Percentiles rank a stretch among this genome's conserved stretches.
Conservation (phyloP, 164 flowering plant species). For the Vitis riparia region DNA sequence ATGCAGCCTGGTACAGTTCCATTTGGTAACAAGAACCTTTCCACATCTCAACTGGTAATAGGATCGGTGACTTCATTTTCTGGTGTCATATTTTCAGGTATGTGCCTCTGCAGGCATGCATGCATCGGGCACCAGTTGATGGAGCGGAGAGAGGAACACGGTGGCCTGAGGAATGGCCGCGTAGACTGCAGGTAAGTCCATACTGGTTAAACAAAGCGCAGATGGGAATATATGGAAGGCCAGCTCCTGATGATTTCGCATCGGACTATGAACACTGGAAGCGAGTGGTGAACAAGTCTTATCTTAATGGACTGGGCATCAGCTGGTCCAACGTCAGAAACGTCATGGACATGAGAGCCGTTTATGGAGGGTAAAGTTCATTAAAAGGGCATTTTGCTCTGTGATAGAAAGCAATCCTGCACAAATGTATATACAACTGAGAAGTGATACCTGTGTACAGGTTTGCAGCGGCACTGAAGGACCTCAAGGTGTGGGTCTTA, state of each 20-base stretch:
- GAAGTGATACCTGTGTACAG: slow-evolving; percentile 32
- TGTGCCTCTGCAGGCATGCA: slow-evolving; percentile 84
- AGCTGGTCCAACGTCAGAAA: slow-evolving; percentile 85
- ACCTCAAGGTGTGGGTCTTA: slow-evolving; percentile 77
- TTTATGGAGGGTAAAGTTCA: slow-evolving; percentile 83
- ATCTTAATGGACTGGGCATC: slow-evolving; percentile 68
- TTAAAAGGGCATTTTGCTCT: too few relatives aligned
- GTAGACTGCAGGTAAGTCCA: slow-evolving; percentile 56
- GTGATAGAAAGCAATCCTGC: too few relatives aligned
- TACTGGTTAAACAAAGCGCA: slow-evolving; percentile 83
- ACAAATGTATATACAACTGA: background rate
- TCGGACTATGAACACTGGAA: slow-evolving; percentile 84
- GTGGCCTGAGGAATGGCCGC: slow-evolving; percentile 91
- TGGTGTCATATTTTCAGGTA: slow-evolving; percentile 55
- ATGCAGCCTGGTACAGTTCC: slow-evolving; percentile 71
- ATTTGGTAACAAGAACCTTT: background rate
- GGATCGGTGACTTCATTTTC: background rate
- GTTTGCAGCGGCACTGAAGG: slow-evolving; percentile 88
- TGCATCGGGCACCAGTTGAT: slow-evolving; percentile 61
- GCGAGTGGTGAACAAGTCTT: slow-evolving; percentile 50
- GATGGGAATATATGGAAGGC: slow-evolving; percentile 80
- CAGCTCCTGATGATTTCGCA: slow-evolving; percentile 78
- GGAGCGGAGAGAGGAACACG: slow-evolving; percentile 54
- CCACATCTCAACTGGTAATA: too few relatives aligned
- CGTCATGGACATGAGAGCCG: slow-evolving; percentile 98